Evolutionary conservation across 306 rosid species (phyloP).

Genomic region (Malus domestica): ASM211411v1 NC_041801.1:21787001-21787500

Average conservation of each 20-base stretch:
- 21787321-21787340: conserved; percentile 13
- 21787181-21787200: neutral
- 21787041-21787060: neutral
- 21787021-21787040: neutral
- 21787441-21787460: neutral
- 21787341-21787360: conserved; percentile 75
- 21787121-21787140: neutral
- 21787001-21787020: neutral
- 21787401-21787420: conserved; percentile 29
- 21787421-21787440: neutral
- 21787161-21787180: neutral
- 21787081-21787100: neutral
- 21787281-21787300: neutral
- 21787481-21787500: neutral
- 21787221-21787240: neutral
- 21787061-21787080: neutral
- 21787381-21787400: conserved; percentile 85
- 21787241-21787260: neutral
- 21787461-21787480: neutral
- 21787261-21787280: neutral
- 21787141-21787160: neutral
- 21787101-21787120: neutral
- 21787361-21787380: conserved; percentile 93
- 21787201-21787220: neutral
- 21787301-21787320: neutral